Percentiles rank a stretch among this genome's conserved stretches.
Evolutionary conservation across 2,329 filamentous ascomycete genomes (phyloP).

Genomic region (Colletotrichum destructivum): DNA sequence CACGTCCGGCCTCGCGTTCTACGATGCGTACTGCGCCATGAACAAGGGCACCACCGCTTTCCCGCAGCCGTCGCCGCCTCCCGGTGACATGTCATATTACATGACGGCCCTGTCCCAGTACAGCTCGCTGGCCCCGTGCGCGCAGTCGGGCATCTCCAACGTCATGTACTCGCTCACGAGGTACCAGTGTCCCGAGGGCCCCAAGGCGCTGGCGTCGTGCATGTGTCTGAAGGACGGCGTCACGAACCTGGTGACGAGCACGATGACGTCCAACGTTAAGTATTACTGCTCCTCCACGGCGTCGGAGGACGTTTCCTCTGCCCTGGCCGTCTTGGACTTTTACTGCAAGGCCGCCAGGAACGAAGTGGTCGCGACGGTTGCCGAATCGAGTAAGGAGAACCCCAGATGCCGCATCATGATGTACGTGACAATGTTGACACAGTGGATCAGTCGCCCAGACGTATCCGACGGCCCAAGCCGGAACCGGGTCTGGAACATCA

Average conservation of each 20-base stretch:
- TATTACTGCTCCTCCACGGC: slow-evolving; percentile 61
- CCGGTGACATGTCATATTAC: slow-evolving; percentile 70
- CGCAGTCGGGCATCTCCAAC: slow-evolving; percentile 59
- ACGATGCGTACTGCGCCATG: slow-evolving; percentile 67
- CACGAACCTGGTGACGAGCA: slow-evolving; percentile 58
- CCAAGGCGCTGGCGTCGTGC: slow-evolving; percentile 67
- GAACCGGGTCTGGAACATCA: slow-evolving; percentile 33
- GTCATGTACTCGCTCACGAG: slow-evolving; percentile 56
- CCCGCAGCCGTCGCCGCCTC: slow-evolving; percentile 60
- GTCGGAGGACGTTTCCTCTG: slow-evolving; percentile 62
- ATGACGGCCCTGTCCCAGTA: slow-evolving; percentile 66
- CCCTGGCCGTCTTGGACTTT: slow-evolving; percentile 59
- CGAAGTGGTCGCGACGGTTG: slow-evolving; percentile 58
- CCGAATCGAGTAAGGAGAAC: slow-evolving; percentile 53
- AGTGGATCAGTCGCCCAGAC: slow-evolving; percentile 46
- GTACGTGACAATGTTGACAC: slow-evolving; percentile 37
- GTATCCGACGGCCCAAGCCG: slow-evolving; percentile 40
- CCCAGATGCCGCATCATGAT: slow-evolving; percentile 29
- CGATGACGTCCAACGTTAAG: slow-evolving; percentile 61
- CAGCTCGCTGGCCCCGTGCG: slow-evolving; percentile 61
- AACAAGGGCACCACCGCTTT: slow-evolving; percentile 65
- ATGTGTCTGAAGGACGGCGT: slow-evolving; percentile 66
- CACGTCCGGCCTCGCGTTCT: slow-evolving; percentile 65
- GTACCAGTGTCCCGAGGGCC: slow-evolving; percentile 61
- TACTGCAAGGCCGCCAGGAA: slow-evolving; percentile 67